phyloP scores from a whole-genome alignment of 768 basidiomycete species.

The Termitomyces sp. region DNA sequence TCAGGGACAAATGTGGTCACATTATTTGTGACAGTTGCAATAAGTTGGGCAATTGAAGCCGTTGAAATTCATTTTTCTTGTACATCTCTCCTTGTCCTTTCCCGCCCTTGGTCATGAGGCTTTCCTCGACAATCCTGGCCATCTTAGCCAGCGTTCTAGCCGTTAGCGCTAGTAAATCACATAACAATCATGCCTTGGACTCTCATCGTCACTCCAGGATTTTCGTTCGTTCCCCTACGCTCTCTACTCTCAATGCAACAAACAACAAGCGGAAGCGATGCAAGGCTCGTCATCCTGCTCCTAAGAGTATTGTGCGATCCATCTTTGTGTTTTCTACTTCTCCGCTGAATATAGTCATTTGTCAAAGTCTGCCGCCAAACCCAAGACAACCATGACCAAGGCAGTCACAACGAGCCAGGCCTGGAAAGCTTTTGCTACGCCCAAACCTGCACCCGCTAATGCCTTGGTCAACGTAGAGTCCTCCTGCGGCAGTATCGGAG shows the following conservation, averaged over 20 bases:
- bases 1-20: background rate
- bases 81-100: slow-evolving; percentile 4
- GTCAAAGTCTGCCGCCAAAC: background rate
- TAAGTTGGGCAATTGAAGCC: slow-evolving; percentile 5
- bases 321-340: background rate
- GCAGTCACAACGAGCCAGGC: slow-evolving; percentile 3
- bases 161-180: slow-evolving; percentile 26
- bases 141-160: slow-evolving; percentile 29
- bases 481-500: slow-evolving; percentile 43
- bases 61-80: slow-evolving; percentile 7
- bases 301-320: background rate
- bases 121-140: slow-evolving; percentile 29
- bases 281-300: slow-evolving; percentile 11
- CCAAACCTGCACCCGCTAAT: slow-evolving; percentile 9
- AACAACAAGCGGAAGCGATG: slow-evolving; percentile 13
- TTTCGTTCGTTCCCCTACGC: slow-evolving; percentile 22
- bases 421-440: background rate
- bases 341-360: background rate
- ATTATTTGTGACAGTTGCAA: slow-evolving; percentile 11
- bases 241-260: slow-evolving; percentile 1
- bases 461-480: slow-evolving; percentile 32
- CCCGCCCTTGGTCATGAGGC: slow-evolving; percentile 33
- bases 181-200: slow-evolving; percentile 20
- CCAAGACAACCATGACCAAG: slow-evolving; percentile 5
- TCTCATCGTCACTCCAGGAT: slow-evolving; percentile 29